Evolutionary conservation across 2,329 filamentous ascomycete species (phyloP).

Genomic region (Neocucurbitaria cava): DNA sequence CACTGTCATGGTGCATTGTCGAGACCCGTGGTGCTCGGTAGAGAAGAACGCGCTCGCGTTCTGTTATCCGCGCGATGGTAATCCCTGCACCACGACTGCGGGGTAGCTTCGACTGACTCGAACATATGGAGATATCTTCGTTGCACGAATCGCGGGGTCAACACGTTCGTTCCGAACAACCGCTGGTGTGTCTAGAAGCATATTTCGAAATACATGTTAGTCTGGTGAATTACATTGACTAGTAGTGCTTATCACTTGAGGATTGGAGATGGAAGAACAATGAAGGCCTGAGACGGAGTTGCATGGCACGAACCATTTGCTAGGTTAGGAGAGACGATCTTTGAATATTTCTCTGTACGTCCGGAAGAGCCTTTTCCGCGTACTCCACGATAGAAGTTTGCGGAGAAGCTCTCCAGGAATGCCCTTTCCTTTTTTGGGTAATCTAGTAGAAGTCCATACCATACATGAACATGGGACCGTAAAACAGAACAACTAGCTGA

Average conservation of each 20-base stretch:
- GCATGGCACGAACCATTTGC: background rate
- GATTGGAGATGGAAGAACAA: background rate
- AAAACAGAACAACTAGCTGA: background rate
- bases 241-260: background rate
- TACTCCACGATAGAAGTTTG: background rate
- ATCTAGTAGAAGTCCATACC: background rate
- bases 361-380: slow-evolving; percentile 8
- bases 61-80: slow-evolving; percentile 32
- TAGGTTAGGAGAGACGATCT: background rate
- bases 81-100: background rate
- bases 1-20: background rate
- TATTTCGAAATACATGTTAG: background rate
- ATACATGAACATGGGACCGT: background rate
- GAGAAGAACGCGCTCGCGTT: slow-evolving; percentile 23
- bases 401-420: slow-evolving; percentile 15
- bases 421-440: background rate
- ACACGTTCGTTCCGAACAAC: background rate
- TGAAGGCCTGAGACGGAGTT: background rate
- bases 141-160: background rate
- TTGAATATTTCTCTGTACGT: background rate
- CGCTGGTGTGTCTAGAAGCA: background rate
- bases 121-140: background rate
- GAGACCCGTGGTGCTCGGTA: slow-evolving; percentile 12
- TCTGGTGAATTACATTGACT: background rate
- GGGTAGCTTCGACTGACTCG: background rate